Conservation (phyloP, 176 grass and related monocot genomes). For the Musa acuminata region DNA sequence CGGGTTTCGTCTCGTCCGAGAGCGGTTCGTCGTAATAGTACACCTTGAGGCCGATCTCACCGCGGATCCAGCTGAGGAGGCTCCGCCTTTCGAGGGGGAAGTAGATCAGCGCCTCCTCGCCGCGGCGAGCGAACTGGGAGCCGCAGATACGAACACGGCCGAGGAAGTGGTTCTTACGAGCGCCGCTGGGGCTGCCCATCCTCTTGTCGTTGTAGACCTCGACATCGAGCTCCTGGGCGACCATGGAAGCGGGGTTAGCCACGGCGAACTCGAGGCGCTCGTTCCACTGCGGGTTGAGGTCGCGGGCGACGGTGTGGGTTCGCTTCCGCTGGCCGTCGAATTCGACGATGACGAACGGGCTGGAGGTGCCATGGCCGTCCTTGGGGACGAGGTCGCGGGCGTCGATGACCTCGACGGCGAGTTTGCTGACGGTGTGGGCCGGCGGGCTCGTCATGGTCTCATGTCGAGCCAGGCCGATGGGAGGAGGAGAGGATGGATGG, state of each 20-base stretch:
- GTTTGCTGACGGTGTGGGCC: constrained; percentile 27
- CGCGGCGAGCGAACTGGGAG: constrained; percentile 55
- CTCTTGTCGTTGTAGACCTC: constrained; percentile 78
- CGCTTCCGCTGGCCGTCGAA: constrained; percentile 84
- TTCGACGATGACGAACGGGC: constrained; percentile 59
- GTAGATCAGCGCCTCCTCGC: constrained; percentile 67
- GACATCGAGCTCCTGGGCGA: constrained; percentile 51
- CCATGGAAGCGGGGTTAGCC: constrained; percentile 41
- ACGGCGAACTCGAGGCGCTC: constrained; percentile 67
- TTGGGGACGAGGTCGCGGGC: constrained; percentile 70
- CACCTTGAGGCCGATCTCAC: constrained; percentile 90
- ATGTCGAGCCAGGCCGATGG: background rate
- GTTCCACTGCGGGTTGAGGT: constrained; percentile 74
- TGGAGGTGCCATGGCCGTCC: constrained; percentile 76
- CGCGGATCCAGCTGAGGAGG: constrained; percentile 76
- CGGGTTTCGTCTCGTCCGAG: constrained; percentile 42
- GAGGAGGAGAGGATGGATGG: background rate
- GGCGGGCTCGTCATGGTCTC: constrained; percentile 36
- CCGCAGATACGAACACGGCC: constrained; percentile 71
- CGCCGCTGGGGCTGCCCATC: constrained; percentile 28
- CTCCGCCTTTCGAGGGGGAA: constrained; percentile 80
- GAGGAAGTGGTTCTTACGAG: constrained; percentile 76
- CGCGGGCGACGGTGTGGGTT: constrained; percentile 49
- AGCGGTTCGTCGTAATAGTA: constrained; percentile 68
- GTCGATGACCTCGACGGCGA: constrained; percentile 77